Evolutionary conservation across 106 monocot genomes (phyloP), one percentile per base, ranked within the genome.

Genomic region (Posidonia australis): DNA sequence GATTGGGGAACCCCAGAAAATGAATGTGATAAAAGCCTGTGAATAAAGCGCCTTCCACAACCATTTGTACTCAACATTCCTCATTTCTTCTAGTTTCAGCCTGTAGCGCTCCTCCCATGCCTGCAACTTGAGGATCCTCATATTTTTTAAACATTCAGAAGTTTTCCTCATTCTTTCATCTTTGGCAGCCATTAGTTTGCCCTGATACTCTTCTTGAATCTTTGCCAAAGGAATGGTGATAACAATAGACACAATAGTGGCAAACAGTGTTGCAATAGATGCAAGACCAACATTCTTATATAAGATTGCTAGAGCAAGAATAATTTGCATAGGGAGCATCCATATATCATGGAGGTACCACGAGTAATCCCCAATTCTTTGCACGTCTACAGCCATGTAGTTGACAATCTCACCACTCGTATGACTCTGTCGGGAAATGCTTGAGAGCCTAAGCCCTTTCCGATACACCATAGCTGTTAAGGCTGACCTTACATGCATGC

Each of bases 341-440:
- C 90, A 96, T 43, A 87, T 84, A 51, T 96, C 96, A 65, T 96
- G 96, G 19, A 96, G 79, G 61, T 96, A 87, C 96, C 96, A 96
- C 19, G 90, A 72, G 61, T 80, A 96, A 21, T 96, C 96, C 2
- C 90, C 90, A 16, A 96, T 70, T 65, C 90, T 79, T 52, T 96
- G 90, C 63, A 96, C 96, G 66, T 96, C 96, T 19, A 96, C 96
- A 16, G 96, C 96, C 90, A 96, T 96, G 77, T 96, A 96, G 54
- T 96, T 96, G 53, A 96, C 90, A 67, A 96, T 84, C 77, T 96
- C 96, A n/a, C 96, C 96, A 63, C 84, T 90, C 1, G 90, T 77
- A 48, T 96, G 96, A 54, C 80, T 84, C 66, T 87, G 96, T n/a
- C 96, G 74, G 18, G 90, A 77, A 24, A 65, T 75, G 74, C 80